A percentile compares a stretch with the other conserved stretches of the same genome.
These are phyloP conservation scores for Talaromyces borbonicus DNA, from an alignment of 495 filamentous ascomycete genomes.

Conservation along the genomic window DNA sequence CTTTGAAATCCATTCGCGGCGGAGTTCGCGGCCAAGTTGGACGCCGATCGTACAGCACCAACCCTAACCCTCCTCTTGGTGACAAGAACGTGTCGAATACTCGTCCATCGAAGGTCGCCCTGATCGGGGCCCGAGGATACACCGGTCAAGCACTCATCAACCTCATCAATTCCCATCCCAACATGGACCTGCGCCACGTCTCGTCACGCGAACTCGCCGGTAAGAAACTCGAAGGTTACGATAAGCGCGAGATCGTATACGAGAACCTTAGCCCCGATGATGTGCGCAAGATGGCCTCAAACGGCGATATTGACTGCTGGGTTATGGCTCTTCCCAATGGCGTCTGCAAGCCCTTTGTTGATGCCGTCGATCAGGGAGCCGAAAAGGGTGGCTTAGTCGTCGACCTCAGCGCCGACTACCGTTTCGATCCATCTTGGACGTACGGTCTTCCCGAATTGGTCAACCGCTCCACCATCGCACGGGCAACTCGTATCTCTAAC, in stretches of 20 bases:
- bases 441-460: constrained; percentile 93
- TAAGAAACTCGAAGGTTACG: constrained; percentile 83
- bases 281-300: constrained; percentile 80
- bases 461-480: constrained; percentile 62
- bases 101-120: constrained; percentile 70
- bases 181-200: constrained; percentile 88
- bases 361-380: constrained; percentile 71
- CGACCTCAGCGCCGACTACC: constrained; percentile 91
- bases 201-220: constrained; percentile 91
- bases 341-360: constrained; percentile 92
- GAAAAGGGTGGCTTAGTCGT: constrained; percentile 72
- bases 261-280: constrained; percentile 87
- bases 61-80: constrained; percentile 96
- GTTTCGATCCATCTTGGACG: constrained; percentile 84
- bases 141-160: constrained; percentile 90
- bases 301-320: constrained; percentile 94
- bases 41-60: constrained; percentile 55
- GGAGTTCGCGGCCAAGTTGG: constrained; percentile 22
- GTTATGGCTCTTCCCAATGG: constrained; percentile 97
- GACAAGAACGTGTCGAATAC: constrained; percentile 81
- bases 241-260: constrained; percentile 87
- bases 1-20: constrained; percentile 25
- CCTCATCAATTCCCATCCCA: constrained; percentile 82
- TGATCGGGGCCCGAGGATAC: constrained; percentile 93
- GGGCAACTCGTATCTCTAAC: constrained; percentile 82